These are phyloP conservation scores for Mycosphaerella arachidis DNA, from an alignment of 2,329 filamentous ascomycete genomes.

Conservation along the genomic window DNA sequence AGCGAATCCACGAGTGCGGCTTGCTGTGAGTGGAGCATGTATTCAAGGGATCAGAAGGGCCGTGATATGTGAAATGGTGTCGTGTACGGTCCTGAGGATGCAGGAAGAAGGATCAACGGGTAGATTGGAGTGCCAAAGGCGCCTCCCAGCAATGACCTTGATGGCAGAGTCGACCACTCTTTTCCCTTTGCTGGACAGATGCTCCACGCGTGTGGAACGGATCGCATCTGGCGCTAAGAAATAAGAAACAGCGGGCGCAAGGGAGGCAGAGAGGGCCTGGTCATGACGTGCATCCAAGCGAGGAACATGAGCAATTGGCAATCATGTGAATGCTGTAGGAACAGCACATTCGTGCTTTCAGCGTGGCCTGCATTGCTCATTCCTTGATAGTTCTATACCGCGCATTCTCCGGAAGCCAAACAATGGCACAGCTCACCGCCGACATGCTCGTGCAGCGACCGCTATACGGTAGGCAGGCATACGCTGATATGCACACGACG, in stretches of 20 bases:
- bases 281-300: not conserved
- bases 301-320: not conserved
- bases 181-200: not conserved
- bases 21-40: not conserved
- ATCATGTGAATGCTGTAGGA: not conserved
- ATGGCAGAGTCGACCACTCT: constrained; percentile 1
- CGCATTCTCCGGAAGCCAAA: not conserved
- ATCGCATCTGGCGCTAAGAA: not conserved
- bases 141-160: not conserved
- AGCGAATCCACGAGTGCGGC: not conserved
- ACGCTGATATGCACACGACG: not conserved
- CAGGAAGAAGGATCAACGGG: not conserved
- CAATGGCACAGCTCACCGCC: constrained; percentile 23
- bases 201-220: not conserved
- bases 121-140: not conserved
- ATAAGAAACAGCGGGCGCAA: not conserved
- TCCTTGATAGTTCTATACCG: not conserved
- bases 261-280: not conserved
- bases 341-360: not conserved
- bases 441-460: constrained; percentile 44
- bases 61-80: not conserved
- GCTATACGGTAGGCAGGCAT: constrained; percentile 44
- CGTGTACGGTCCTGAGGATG: not conserved
- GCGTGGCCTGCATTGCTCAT: not conserved
- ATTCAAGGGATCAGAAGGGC: not conserved